Evolutionary conservation across 345 rosid species (phyloP).

Genomic region (Citrus cavaleriei): DNA sequence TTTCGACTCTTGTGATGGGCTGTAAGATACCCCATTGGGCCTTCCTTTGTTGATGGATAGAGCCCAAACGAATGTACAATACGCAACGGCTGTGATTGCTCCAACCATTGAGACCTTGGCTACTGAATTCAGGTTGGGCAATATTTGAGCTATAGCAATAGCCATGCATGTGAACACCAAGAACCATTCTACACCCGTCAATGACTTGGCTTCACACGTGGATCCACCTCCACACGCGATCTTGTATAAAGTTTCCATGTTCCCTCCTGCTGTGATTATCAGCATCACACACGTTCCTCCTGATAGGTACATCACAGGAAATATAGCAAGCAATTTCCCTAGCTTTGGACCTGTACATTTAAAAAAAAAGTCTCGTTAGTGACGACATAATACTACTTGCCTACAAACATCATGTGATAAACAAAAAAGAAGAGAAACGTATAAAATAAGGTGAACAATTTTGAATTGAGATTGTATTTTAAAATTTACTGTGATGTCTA

Average conservation of each 20-base stretch:
- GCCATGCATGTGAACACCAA: slow-evolving; percentile 43
- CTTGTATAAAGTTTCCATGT: slow-evolving; percentile 27
- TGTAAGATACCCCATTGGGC: slow-evolving; percentile 18
- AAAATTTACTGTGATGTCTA: background rate
- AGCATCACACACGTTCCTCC: slow-evolving; percentile 49
- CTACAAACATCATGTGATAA: background rate
- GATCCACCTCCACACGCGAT: slow-evolving; percentile 8
- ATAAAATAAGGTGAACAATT: too few species aligned
- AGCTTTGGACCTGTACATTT: slow-evolving; percentile 34
- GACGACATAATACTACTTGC: too few species aligned
- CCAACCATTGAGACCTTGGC: slow-evolving; percentile 37
- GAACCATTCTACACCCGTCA: slow-evolving; percentile 37
- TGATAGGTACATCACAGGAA: slow-evolving; percentile 63
- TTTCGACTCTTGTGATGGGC: background rate
- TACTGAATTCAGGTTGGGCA: slow-evolving; percentile 48
- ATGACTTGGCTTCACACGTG: slow-evolving; percentile 16
- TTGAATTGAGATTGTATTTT: background rate
- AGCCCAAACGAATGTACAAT: slow-evolving; percentile 36
- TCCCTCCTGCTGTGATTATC: slow-evolving; percentile 40
- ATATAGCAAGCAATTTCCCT: slow-evolving; percentile 44
- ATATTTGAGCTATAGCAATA: slow-evolving; percentile 29
- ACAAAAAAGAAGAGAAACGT: background rate
- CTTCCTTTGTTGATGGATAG: slow-evolving; percentile 27
- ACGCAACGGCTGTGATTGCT: slow-evolving; percentile 31
- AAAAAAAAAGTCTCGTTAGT: too few species aligned